These are phyloP conservation scores for Amoeboaphelidium protococcarum DNA, from an alignment of 371 early-diverging fungal species.

Conservation along the genomic window DNA sequence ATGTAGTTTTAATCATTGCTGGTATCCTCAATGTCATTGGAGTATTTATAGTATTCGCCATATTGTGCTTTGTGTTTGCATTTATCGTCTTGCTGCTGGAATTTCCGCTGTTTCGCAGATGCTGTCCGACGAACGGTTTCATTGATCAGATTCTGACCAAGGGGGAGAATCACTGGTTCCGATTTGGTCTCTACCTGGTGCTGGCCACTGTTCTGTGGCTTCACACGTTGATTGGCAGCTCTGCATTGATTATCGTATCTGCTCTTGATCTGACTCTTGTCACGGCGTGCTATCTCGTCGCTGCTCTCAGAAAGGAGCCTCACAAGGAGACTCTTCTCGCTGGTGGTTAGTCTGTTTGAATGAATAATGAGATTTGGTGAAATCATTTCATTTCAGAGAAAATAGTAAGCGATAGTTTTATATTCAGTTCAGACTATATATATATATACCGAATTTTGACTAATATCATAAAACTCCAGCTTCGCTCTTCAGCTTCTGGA, in stretches of 20 bases:
- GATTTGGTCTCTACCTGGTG: background rate
- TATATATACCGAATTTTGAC: background rate
- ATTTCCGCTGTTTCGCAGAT: background rate
- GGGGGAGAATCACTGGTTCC: background rate
- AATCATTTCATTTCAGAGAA: too few relatives aligned
- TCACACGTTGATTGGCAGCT: background rate
- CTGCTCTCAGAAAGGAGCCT: background rate
- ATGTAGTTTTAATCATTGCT: too few relatives aligned
- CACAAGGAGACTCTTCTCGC: background rate
- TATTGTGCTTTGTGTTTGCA: background rate
- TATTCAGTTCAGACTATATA: too few relatives aligned
- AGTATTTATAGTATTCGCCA: background rate
- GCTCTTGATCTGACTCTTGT: background rate
- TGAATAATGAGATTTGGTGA: background rate
- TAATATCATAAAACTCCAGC: conserved; percentile 11
- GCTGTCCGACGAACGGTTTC: background rate
- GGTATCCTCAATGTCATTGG: background rate
- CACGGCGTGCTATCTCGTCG: background rate
- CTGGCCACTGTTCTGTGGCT: background rate
- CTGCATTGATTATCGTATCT: background rate
- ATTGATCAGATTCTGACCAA: background rate
- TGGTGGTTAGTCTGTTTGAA: background rate
- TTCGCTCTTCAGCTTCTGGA: conserved; percentile 63
- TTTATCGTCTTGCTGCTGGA: background rate
- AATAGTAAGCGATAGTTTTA: too few relatives aligned